A percentile compares a stretch with the other conserved stretches of the same genome.
Evolutionary conservation across 2,329 filamentous ascomycete species (phyloP).

Genomic region (Exophiala alcalophila): DNA sequence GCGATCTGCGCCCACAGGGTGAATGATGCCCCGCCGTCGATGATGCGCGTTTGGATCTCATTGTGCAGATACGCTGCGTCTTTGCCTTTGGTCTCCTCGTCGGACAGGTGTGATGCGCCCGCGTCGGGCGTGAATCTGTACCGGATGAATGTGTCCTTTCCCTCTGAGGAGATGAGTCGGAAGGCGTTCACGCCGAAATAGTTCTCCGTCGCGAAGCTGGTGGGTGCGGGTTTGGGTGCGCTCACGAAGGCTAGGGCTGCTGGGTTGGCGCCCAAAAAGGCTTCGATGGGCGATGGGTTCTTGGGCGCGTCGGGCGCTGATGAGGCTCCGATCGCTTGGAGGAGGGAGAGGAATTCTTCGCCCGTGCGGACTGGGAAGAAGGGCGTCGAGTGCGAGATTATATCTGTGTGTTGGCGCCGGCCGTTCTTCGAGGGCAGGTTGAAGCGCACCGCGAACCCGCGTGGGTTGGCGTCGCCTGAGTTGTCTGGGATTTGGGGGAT

Average conservation of each 20-base stretch:
- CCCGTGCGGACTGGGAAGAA: constrained; percentile 54
- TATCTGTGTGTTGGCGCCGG: constrained; percentile 53
- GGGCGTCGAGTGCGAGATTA: constrained; percentile 53
- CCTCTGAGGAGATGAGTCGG: constrained; percentile 39
- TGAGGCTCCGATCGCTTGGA: constrained; percentile 43
- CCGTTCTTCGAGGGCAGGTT: constrained; percentile 38
- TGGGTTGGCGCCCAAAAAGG: constrained; percentile 47
- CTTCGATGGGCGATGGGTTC: constrained; percentile 21
- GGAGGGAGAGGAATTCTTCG: constrained; percentile 52
- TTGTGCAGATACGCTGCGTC: constrained; percentile 49
- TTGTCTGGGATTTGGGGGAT: constrained; percentile 52
- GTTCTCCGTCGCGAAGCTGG: constrained; percentile 48
- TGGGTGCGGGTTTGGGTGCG: constrained; percentile 50
- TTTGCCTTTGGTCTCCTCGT: constrained; percentile 40
- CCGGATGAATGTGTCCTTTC: constrained; percentile 47
- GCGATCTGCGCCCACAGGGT: constrained; percentile 53
- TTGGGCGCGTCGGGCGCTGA: constrained; percentile 27
- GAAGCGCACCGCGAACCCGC: constrained; percentile 52
- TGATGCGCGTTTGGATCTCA: constrained; percentile 43
- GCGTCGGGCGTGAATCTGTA: constrained; percentile 51
- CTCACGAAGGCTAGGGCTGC: constrained; percentile 50
- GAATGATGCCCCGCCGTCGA: constrained; percentile 42
- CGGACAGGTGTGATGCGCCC: constrained; percentile 42
- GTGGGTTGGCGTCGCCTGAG: constrained; percentile 48
- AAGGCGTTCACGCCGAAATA: constrained; percentile 43